Evolutionary conservation across 805 yeast species (phyloP), one percentile per base, ranked within the genome.

Genomic region (Blastobotrys mokoenaii): DNA sequence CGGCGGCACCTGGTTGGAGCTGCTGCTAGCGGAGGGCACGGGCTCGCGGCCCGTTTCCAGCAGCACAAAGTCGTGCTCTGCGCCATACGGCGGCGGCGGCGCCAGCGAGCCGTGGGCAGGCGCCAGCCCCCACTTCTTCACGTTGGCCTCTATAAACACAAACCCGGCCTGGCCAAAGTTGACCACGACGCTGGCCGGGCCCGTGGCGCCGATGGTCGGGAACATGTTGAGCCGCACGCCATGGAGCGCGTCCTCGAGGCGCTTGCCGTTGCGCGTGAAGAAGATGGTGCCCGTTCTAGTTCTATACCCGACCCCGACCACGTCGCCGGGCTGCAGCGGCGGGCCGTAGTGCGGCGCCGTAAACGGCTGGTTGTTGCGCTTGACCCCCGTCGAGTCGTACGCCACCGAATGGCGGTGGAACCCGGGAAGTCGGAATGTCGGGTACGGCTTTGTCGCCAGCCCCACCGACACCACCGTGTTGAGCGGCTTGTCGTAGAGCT

Each of bases 121-220:
- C n/a, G 95, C 96, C 56, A 83, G 82, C 4, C 96, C 95, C 96
- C 96, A 88, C 61, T 84, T 87, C 61, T 88, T 88, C 33, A 89
- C 95, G 59, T 88, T 87, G 1, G 86, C 96, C 60, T 89, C 96
- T 41, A 89, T 85, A 59, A 76, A 87, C 2, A 89, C 96, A 65
- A 77, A 88, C 2, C 96, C 97, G 46, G 79, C 72, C 55, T 85
- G 90, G 15, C 98, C 98, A 46, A 93, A 65, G 58, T 87, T 93
- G 9, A 84, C 94, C 62, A 84, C 89, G n/a, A 93, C 69, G 6
- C 81, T 75, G 54, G 96, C 84, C 3, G 82, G 77, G 33, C 87
- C 82, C 45, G 77, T 82, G 3, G 96, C 80, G 1, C 98, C 98
- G 15, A 93, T 69, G 0, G 83, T 82, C n/a, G 98, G 98, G 60